These are phyloP conservation scores for Linum usitatissimum DNA, from an alignment of 345 rosid genomes.

Conservation along the genomic window DNA sequence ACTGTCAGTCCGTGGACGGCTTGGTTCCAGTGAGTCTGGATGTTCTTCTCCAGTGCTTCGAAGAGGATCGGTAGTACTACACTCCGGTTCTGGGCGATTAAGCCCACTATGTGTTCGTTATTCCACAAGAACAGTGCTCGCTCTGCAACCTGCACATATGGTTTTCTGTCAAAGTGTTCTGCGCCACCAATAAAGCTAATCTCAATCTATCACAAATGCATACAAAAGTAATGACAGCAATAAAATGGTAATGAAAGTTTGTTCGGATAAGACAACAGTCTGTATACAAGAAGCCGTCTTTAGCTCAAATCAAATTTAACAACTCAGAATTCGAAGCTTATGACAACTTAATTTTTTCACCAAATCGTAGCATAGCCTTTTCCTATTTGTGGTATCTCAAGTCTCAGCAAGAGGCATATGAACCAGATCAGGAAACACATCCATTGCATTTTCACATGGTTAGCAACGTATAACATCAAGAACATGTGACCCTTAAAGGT, in stretches of 20 bases:
- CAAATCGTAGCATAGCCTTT: not conserved
- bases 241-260: no score
- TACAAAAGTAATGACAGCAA: no score
- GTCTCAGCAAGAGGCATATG: not conserved
- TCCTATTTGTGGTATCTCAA: not conserved
- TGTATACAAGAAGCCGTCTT: no score
- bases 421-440: not conserved
- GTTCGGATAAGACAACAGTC: no score
- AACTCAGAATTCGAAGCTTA: not conserved
- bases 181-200: no score
- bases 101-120: constrained; percentile 4
- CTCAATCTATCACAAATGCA: no score
- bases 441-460: no score
- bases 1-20: constrained; percentile 2
- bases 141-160: constrained; percentile 2
- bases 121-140: constrained; percentile 10
- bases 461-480: not conserved
- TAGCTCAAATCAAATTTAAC: not conserved
- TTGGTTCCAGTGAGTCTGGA: constrained; percentile 6
- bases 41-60: constrained; percentile 5
- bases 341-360: not conserved
- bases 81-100: constrained; percentile 2
- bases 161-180: no score
- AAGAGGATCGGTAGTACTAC: constrained; percentile 8
- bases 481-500: not conserved